Evolutionary conservation across 1,284 basidiomycete genomes (phyloP).

Genomic region (Afroboletus lepidellus): DNA sequence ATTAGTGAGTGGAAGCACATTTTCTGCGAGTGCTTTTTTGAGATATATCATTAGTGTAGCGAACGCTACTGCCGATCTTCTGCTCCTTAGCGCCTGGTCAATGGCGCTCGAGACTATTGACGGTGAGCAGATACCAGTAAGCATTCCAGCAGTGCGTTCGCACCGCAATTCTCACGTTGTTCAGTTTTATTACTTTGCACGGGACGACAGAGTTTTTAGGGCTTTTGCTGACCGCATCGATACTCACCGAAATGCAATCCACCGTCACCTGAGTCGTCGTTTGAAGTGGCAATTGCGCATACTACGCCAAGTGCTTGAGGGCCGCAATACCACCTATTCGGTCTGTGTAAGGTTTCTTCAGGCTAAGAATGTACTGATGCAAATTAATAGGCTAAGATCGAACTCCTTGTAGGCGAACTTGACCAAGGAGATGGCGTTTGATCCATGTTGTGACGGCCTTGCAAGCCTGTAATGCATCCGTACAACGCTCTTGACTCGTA

Average conservation of each 20-base stretch:
- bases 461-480: constrained; percentile 3
- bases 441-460: constrained; percentile 11
- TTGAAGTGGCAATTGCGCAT: constrained; percentile 71
- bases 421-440: constrained; percentile 58
- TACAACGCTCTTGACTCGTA: background rate
- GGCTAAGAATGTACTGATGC: constrained; percentile 7
- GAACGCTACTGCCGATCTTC: constrained; percentile 74
- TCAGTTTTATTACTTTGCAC: constrained; percentile 76
- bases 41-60: constrained; percentile 51
- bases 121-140: constrained; percentile 64
- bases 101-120: constrained; percentile 51
- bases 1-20: constrained; percentile 58
- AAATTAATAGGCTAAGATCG: constrained; percentile 59
- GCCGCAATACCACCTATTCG: constrained; percentile 59
- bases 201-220: constrained; percentile 76
- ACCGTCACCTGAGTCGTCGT: constrained; percentile 47
- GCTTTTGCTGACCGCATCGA: constrained; percentile 64
- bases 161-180: constrained; percentile 7
- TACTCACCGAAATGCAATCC: constrained; percentile 49
- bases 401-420: constrained; percentile 55
- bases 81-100: constrained; percentile 74
- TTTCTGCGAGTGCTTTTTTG: background rate
- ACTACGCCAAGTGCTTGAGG: constrained; percentile 60
- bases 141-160: constrained; percentile 15
- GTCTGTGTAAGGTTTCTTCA: constrained; percentile 44